Evolutionary conservation across 2,329 filamentous ascomycete genomes (phyloP).

Genomic region (Sphaerulina populicola): DNA sequence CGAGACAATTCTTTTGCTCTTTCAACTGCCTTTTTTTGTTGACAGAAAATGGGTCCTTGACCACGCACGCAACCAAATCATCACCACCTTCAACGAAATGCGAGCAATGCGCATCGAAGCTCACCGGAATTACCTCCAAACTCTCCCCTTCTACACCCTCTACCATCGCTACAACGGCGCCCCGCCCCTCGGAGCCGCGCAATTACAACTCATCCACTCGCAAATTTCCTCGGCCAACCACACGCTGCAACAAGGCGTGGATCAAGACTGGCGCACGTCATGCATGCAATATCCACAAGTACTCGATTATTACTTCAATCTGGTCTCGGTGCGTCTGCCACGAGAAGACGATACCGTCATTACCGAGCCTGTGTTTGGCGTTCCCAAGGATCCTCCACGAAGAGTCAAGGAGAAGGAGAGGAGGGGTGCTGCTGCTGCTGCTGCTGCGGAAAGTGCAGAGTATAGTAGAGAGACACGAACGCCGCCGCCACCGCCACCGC

Average conservation of each 20-base stretch:
- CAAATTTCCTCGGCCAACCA: slow-evolving; percentile 58
- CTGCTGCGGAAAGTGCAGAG: slow-evolving; percentile 24
- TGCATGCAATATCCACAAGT: slow-evolving; percentile 72
- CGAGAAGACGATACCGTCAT: slow-evolving; percentile 42
- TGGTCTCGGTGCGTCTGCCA: slow-evolving; percentile 60
- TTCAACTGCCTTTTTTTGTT: too few species aligned
- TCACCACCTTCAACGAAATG: slow-evolving; percentile 38
- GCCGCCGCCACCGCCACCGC: too few species aligned
- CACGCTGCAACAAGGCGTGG: slow-evolving; percentile 62
- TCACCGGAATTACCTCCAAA: slow-evolving; percentile 38
- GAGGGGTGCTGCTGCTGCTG: too few species aligned
- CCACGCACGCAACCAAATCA: slow-evolving; percentile 40
- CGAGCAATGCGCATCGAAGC: slow-evolving; percentile 36
- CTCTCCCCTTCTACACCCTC: slow-evolving; percentile 41
- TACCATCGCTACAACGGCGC: slow-evolving; percentile 41
- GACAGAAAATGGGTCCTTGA: slow-evolving; percentile 43
- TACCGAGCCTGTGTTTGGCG: slow-evolving; percentile 30
- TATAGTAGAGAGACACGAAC: slow-evolving; percentile 9
- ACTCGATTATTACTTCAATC: slow-evolving; percentile 69
- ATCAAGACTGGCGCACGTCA: slow-evolving; percentile 68
- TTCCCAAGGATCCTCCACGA: slow-evolving; percentile 3
- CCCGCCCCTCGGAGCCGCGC: slow-evolving; percentile 37
- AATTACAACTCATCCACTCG: slow-evolving; percentile 36
- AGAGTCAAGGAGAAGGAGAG: slow-evolving; percentile 3
- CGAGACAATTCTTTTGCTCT: too few species aligned